Conservation (phyloP, 371 early-diverging fungal genomes). For the Rhizomucor pusillus region DNA sequence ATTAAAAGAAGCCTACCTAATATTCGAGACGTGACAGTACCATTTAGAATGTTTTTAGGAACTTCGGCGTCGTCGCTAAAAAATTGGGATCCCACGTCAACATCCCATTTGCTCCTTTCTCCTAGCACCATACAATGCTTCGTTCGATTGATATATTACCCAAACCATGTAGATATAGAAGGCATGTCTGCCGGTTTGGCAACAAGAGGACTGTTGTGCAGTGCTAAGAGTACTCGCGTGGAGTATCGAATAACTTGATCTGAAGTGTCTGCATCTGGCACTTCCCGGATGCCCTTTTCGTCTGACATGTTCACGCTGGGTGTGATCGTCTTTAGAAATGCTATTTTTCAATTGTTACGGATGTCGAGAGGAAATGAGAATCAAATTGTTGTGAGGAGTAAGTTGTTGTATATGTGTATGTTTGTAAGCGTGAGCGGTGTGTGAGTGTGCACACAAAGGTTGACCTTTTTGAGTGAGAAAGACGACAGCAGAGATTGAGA, state of each 20-base stretch:
- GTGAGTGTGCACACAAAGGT: no score
- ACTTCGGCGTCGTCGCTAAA: slow-evolving; percentile 36
- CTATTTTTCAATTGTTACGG: no score
- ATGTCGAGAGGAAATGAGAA: no score
- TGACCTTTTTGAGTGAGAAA: no score
- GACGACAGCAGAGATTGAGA: no score
- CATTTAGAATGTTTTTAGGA: slow-evolving; percentile 36
- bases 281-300: no score
- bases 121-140: not conserved
- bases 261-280: not conserved
- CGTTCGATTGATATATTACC: slow-evolving; percentile 18
- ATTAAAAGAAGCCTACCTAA: slow-evolving; percentile 14
- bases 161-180: slow-evolving; percentile 47
- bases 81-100: not conserved
- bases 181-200: slow-evolving; percentile 47
- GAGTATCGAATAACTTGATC: slow-evolving; percentile 40
- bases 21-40: slow-evolving; percentile 32
- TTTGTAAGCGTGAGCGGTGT: no score
- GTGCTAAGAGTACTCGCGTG: slow-evolving; percentile 38
- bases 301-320: no score
- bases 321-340: no score
- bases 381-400: no score
- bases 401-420: no score
- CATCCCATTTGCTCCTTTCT: not conserved
- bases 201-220: slow-evolving; percentile 53